Evolutionary conservation across 2,329 filamentous ascomycete genomes (phyloP).

Genomic region (Cercospora sp.): DNA sequence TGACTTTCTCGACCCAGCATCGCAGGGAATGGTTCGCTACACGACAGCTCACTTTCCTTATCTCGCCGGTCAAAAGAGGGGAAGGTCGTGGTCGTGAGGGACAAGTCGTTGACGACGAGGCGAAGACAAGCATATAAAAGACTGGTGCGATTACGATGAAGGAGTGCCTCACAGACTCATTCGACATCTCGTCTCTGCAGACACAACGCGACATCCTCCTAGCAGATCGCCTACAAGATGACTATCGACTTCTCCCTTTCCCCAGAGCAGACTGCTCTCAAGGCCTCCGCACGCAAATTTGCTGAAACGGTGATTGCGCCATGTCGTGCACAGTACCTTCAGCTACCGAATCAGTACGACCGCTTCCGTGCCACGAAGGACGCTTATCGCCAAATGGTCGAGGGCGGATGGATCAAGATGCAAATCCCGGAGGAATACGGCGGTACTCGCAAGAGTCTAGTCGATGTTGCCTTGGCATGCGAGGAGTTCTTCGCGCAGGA

Average conservation of each 20-base stretch:
- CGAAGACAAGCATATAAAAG: not conserved
- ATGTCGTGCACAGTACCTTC: not conserved
- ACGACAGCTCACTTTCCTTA: not conserved
- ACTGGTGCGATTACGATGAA: not conserved
- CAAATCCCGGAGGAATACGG: not conserved
- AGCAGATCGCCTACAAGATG: not conserved
- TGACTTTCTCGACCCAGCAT: not conserved
- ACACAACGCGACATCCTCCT: not conserved
- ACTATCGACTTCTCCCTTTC: not conserved
- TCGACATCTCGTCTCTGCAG: not conserved
- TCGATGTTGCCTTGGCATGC: slow-evolving; percentile 8
- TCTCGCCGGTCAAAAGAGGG: not conserved
- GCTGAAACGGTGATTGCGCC: not conserved
- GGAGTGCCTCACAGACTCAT: not conserved
- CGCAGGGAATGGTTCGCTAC: not conserved
- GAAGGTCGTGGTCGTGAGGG: not conserved
- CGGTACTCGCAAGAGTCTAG: slow-evolving; percentile 5
- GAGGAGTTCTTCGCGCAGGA: slow-evolving; percentile 13
- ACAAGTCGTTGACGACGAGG: not conserved
- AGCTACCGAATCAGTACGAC: not conserved
- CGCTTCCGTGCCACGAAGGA: not conserved
- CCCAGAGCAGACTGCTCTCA: not conserved
- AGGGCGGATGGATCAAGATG: not conserved
- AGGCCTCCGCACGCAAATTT: not conserved
- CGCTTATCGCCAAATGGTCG: not conserved